These are phyloP conservation scores for Talaromyces sp. DNA, from an alignment of 2,329 filamentous ascomycete species.

Conservation along the genomic window DNA sequence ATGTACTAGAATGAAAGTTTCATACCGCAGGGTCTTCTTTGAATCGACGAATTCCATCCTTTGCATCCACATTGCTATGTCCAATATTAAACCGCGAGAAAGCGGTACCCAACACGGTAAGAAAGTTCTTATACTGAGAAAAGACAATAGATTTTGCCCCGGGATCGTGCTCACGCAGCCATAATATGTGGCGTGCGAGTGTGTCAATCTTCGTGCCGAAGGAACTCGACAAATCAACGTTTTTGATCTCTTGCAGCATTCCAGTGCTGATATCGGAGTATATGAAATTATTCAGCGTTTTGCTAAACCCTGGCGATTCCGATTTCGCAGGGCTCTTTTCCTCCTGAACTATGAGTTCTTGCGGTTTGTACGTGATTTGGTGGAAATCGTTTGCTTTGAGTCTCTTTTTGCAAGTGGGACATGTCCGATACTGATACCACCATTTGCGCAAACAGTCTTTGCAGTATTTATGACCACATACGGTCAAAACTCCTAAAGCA, in stretches of 20 bases:
- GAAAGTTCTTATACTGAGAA: conserved; percentile 81
- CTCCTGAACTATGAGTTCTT: conserved; percentile 65
- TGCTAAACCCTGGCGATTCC: conserved; percentile 19
- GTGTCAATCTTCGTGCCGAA: conserved; percentile 92
- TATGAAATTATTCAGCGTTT: conserved; percentile 50
- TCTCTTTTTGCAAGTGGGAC: conserved; percentile 75
- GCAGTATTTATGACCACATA: conserved; percentile 90
- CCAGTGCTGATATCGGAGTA: conserved; percentile 72
- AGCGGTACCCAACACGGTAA: conserved; percentile 67
- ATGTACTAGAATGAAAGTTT: background rate
- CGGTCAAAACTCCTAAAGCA: conserved; percentile 50
- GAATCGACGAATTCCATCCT: conserved; percentile 69
- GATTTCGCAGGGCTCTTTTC: conserved; percentile 30
- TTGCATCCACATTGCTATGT: conserved; percentile 64
- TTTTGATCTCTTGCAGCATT: conserved; percentile 74
- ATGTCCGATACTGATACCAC: conserved; percentile 70
- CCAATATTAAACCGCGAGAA: conserved; percentile 70
- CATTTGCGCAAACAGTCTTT: conserved; percentile 79
- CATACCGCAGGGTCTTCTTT: conserved; percentile 60
- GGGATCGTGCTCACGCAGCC: conserved; percentile 77
- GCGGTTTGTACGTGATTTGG: conserved; percentile 77
- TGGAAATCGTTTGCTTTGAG: conserved; percentile 68
- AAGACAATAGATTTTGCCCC: conserved; percentile 92
- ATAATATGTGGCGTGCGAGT: conserved; percentile 73
- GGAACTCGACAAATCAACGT: conserved; percentile 67